These are phyloP conservation scores for Phaeoacremonium minimum DNA, from an alignment of 2,329 filamentous ascomycete species.

Conservation along the genomic window DNA sequence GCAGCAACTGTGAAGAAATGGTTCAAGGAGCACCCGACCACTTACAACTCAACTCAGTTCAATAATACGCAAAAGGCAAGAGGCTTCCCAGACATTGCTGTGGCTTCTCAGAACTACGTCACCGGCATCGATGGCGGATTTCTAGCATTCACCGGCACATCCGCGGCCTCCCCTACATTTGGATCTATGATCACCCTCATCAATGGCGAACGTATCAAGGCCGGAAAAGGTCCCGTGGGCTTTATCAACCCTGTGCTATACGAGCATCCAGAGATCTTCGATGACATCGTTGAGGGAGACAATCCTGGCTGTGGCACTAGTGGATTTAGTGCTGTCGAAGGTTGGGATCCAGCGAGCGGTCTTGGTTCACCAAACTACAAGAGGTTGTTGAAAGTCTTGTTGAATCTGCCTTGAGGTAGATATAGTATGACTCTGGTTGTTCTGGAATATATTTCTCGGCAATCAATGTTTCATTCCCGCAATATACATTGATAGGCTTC, in stretches of 20 bases:
- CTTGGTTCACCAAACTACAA: slow-evolving; percentile 19
- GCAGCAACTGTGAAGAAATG: slow-evolving; percentile 7
- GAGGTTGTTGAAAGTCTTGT: slow-evolving; percentile 15
- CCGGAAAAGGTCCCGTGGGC: slow-evolving; percentile 9
- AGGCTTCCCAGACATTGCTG: slow-evolving; percentile 8
- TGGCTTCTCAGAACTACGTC: slow-evolving; percentile 9
- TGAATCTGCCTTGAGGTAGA: slow-evolving; percentile 17
- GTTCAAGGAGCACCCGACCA: slow-evolving; percentile 7
- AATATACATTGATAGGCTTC: too few species aligned
- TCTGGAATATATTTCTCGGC: too few species aligned
- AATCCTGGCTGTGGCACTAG: slow-evolving; percentile 19
- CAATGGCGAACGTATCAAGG: slow-evolving; percentile 7
- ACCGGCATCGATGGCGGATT: slow-evolving; percentile 7
- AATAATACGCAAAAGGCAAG: slow-evolving; percentile 8
- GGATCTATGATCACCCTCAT: slow-evolving; percentile 8
- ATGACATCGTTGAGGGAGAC: slow-evolving; percentile 16
- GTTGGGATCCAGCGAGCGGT: slow-evolving; percentile 21
- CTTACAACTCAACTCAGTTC: slow-evolving; percentile 5
- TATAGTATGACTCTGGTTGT: too few species aligned
- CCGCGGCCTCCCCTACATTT: slow-evolving; percentile 7
- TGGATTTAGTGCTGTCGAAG: slow-evolving; percentile 15
- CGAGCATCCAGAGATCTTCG: slow-evolving; percentile 7
- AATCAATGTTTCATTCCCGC: too few species aligned
- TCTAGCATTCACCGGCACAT: slow-evolving; percentile 7
- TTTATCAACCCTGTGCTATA: slow-evolving; percentile 9